Evolutionary conservation across 2,329 filamentous ascomycete species (phyloP), one percentile per base, ranked within the genome.

Genomic region (Aspergillus phoenicis): DNA sequence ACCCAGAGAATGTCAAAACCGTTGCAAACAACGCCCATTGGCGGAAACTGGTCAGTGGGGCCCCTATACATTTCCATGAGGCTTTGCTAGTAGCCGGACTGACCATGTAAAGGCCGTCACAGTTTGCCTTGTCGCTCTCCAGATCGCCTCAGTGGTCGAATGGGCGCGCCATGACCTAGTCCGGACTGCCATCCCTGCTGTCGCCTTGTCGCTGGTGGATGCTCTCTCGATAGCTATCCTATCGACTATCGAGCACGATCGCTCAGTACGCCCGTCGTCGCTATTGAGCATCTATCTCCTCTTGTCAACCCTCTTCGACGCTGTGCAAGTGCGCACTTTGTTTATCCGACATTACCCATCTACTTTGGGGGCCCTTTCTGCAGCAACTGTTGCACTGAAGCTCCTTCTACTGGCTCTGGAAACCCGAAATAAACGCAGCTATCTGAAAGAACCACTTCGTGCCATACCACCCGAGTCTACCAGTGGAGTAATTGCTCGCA

Each of bases 321-420:
- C 71, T 8, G 73, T 73, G n/a, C 75, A 76, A 38, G 71, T 75
- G 3, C 74, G 81, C 26, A 81, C 75, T 3, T 61, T 75, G 36
- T 75, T 67, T 66, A 60, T 78, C 24, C 59, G 65, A 22, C 57
- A 59, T 6, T 62, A 69, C n/a, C 66, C 72, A 17, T 61, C 65
- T 4, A 47, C 66, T 4, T 69, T 80, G 38, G 73, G 78, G 2
- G 66, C 68, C 8, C 56, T 79, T 3, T 75, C 79, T 43, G 75
- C 75, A 1, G 69, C 75, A 1, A 68, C 73, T 5, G 59, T 80
- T 17, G 74, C 68, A 2, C 62, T 80, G 38, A 82, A 82, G 57
- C 17, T 76, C 5, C 63, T 77, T n/a, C 62, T 81, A 4, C 67
- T 81, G 3, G 66, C 77, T 8, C 70, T 80, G 1, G 82, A 83